Evolutionary conservation across 371 early-diverging fungal species (phyloP).

Genomic region (Mortierella sp.): DNA sequence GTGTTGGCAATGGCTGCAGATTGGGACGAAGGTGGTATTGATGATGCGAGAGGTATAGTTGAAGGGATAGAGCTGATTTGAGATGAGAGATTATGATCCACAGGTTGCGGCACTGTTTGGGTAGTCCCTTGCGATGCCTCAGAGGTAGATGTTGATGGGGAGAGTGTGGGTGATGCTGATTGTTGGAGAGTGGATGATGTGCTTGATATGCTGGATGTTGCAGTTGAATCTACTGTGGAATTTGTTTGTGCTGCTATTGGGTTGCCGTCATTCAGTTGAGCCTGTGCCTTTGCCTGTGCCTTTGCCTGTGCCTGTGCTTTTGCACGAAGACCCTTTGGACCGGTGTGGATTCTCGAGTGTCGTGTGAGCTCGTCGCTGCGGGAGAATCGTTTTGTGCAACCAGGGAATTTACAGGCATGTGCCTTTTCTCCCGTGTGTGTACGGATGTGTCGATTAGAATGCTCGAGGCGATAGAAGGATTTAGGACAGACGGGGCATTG

Average conservation of each 20-base stretch:
- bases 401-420: slow-evolving; percentile 76
- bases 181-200: not conserved
- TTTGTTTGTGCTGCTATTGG: not conserved
- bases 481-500: slow-evolving; percentile 81
- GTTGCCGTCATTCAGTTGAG: not conserved
- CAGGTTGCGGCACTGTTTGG: not conserved
- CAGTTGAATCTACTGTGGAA: not conserved
- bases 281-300: not conserved
- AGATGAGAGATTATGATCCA: not conserved
- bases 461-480: slow-evolving; percentile 82
- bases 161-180: too few relatives aligned
- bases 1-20: not conserved
- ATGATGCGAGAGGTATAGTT: not conserved
- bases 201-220: slow-evolving; percentile 2
- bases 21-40: not conserved
- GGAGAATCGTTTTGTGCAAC: slow-evolving; percentile 87
- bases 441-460: slow-evolving; percentile 85
- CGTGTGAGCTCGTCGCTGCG: slow-evolving; percentile 90
- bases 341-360: slow-evolving; percentile 76
- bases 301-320: slow-evolving; percentile 29
- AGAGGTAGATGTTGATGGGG: not conserved
- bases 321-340: slow-evolving; percentile 41
- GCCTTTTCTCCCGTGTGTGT: slow-evolving; percentile 94
- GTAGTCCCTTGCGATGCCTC: not conserved
- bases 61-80: not conserved